Percentiles rank a stretch among this genome's conserved stretches.
Evolutionary conservation across 2,329 filamentous ascomycete species (phyloP).

Genomic region (Pseudopyricularia javanii): DNA sequence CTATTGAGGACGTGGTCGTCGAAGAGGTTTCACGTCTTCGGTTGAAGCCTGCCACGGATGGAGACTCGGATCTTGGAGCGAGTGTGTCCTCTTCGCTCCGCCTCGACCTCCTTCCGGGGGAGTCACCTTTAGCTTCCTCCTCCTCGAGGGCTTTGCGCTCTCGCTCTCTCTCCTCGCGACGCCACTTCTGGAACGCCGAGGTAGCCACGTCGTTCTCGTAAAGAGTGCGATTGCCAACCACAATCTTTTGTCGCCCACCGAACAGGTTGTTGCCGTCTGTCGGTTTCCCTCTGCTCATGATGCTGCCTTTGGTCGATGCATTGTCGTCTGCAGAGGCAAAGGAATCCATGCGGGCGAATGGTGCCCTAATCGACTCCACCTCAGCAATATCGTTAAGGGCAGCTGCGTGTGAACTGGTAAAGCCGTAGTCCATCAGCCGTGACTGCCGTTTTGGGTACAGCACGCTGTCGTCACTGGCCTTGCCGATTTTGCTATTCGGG

Average conservation of each 20-base stretch:
- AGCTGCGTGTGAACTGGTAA: conserved; percentile 24
- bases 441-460: conserved; percentile 73
- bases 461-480: conserved; percentile 91
- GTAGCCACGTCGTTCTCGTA: conserved; percentile 80
- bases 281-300: conserved; percentile 77
- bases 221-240: conserved; percentile 42
- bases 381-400: conserved; percentile 77
- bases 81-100: conserved; percentile 20
- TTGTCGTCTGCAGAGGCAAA: conserved; percentile 53
- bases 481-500: conserved; percentile 76
- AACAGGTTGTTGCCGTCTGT: conserved; percentile 88
- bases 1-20: conserved; percentile 61
- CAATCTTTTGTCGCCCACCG: conserved; percentile 84
- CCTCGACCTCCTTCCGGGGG: conserved; percentile 12
- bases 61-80: conserved; percentile 36
- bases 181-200: conserved; percentile 73
- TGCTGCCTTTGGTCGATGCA: conserved; percentile 48
- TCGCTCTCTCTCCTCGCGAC: conserved; percentile 44
- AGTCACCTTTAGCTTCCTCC: conserved; percentile 19
- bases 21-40: conserved; percentile 78
- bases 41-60: conserved; percentile 50
- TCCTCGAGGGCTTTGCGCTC: conserved; percentile 23
- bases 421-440: conserved; percentile 59
- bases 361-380: conserved; percentile 65
- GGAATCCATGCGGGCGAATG: conserved; percentile 50